These are phyloP conservation scores for Entophlyctis luteolus DNA, from an alignment of 192 early-diverging fungal genomes.

Conservation along the genomic window DNA sequence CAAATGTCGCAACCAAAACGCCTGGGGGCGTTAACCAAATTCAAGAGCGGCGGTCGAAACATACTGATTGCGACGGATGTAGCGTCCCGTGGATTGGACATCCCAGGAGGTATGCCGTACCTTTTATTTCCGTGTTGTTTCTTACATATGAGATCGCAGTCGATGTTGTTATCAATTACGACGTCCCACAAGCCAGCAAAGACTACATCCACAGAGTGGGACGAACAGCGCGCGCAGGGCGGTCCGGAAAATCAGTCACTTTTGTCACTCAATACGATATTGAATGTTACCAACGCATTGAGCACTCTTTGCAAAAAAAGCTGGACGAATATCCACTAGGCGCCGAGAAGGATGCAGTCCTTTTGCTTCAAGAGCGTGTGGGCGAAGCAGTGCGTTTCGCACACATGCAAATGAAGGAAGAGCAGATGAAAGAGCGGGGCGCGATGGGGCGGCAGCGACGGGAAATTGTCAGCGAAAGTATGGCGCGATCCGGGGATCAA, in stretches of 20 bases:
- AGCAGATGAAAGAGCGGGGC: conserved; percentile 39
- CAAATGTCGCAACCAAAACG: conserved; percentile 91
- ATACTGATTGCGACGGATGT: conserved; percentile 96
- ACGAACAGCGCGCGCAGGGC: conserved; percentile 91
- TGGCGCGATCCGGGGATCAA: conserved; percentile 14
- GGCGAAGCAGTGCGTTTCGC: conserved; percentile 84
- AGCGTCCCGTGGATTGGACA: conserved; percentile 86
- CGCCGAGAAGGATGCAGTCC: conserved; percentile 72
- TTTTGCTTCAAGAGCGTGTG: conserved; percentile 92
- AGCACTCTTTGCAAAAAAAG: conserved; percentile 84
- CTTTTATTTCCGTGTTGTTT: too few relatives aligned
- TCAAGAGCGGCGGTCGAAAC: conserved; percentile 82
- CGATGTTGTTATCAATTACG: conserved; percentile 94
- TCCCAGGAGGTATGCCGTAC: too few relatives aligned
- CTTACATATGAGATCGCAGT: too few relatives aligned
- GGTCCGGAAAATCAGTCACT: conserved; percentile 79
- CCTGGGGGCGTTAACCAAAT: conserved; percentile 87
- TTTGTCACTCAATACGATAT: conserved; percentile 86
- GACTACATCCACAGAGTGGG: conserved; percentile 98
- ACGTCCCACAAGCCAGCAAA: conserved; percentile 85
- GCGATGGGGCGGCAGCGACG: conserved; percentile 24
- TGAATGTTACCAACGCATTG: conserved; percentile 89
- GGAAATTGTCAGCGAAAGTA: conserved; percentile 22
- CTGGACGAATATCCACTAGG: conserved; percentile 73
- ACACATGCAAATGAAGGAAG: conserved; percentile 80